A percentile compares a stretch with the other conserved stretches of the same genome.
These are phyloP conservation scores for Cupressus sempervirens DNA, from an alignment of 75 land plant species.

Conservation along the genomic window DNA sequence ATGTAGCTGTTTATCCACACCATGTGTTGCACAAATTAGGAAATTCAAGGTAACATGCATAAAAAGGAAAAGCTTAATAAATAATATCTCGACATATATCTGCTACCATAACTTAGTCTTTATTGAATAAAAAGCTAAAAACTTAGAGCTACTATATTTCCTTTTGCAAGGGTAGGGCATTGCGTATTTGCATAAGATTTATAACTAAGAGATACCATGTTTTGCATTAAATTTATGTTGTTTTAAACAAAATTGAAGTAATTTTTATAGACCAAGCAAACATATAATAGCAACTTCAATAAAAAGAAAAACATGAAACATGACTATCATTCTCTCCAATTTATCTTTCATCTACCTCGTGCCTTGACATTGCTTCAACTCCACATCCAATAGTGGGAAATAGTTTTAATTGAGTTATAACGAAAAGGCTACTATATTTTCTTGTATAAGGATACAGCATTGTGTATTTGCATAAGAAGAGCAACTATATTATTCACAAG, in stretches of 20 bases:
- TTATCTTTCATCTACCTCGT: slow-evolving; percentile 48
- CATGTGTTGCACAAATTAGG: background rate
- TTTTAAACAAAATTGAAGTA: no score
- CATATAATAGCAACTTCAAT: slow-evolving; percentile 59
- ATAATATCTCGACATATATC: background rate
- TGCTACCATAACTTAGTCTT: background rate
- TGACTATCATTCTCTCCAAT: slow-evolving; percentile 30
- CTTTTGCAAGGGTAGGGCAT: no score
- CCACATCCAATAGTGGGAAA: slow-evolving; percentile 89
- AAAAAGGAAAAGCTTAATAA: background rate
- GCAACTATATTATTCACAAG: no score
- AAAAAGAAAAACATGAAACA: slow-evolving; percentile 49
- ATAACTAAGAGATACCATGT: no score
- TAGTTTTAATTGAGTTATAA: slow-evolving; percentile 60
- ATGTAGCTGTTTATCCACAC: slow-evolving; percentile 52
- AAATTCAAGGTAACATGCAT: background rate
- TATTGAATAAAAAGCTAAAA: no score
- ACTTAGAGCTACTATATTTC: no score
- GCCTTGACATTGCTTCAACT: slow-evolving; percentile 80
- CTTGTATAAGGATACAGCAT: slow-evolving; percentile 76
- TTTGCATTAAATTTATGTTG: no score
- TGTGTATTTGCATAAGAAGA: slow-evolving; percentile 25
- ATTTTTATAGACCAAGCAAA: slow-evolving; percentile 50
- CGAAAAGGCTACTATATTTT: slow-evolving; percentile 17
- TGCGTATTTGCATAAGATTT: no score